Evolutionary conservation across 129 eudicot species (phyloP).

Genomic region (Heracleum sosnowskyi): DNA sequence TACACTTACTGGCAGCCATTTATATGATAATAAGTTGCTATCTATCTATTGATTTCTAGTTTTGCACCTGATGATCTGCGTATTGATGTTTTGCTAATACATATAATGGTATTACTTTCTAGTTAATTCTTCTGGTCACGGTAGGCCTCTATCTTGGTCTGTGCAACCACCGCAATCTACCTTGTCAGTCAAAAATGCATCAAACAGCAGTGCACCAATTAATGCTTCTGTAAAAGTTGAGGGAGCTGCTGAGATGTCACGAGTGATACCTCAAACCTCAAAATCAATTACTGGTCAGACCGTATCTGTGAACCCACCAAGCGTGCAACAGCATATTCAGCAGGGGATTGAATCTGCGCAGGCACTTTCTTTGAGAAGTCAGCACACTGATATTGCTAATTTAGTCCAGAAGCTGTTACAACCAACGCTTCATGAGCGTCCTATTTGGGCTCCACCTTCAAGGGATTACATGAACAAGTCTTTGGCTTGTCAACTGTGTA

Average conservation of each 20-base stretch:
- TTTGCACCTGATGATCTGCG: not conserved
- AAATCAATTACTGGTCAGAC: constrained; percentile 35
- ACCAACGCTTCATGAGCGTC: constrained; percentile 44
- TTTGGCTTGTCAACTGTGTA: constrained; percentile 76
- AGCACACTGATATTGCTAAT: constrained; percentile 62
- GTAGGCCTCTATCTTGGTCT: constrained; percentile 51
- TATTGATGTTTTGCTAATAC: constrained; percentile 8
- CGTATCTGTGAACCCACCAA: constrained; percentile 21
- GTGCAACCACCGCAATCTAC: constrained; percentile 45
- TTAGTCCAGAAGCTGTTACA: constrained; percentile 65
- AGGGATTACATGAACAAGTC: constrained; percentile 87
- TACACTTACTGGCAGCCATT: not conserved
- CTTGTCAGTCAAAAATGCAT: constrained; percentile 25
- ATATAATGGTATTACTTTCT: not conserved
- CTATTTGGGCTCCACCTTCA: constrained; percentile 84
- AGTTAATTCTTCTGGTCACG: constrained; percentile 44
- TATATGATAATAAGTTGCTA: not conserved
- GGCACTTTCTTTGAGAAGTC: constrained; percentile 30
- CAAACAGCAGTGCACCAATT: constrained; percentile 28
- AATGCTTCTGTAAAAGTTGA: constrained; percentile 24
- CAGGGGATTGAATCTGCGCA: constrained; percentile 32
- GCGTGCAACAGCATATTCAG: constrained; percentile 22
- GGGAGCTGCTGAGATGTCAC: constrained; percentile 29
- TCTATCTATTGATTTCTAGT: not conserved
- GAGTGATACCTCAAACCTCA: constrained; percentile 29